Evolutionary conservation across 2,329 filamentous ascomycete genomes (phyloP), one percentile per base, ranked within the genome.

Genomic region (Harringtonia lauricola): DNA sequence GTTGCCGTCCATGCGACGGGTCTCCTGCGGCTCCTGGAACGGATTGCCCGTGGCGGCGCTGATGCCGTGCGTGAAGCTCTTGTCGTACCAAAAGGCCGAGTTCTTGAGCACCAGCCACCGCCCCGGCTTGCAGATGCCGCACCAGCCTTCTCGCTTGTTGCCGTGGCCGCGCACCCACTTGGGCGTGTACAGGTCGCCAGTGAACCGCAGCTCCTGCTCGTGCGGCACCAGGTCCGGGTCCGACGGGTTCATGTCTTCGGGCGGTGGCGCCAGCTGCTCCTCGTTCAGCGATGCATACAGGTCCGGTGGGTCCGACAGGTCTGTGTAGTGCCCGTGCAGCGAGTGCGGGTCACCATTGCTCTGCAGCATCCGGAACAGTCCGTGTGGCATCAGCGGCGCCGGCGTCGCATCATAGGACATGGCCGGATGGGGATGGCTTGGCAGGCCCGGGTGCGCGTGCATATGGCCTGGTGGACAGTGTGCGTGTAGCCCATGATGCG

Each of bases 11-110:
- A 85, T 86, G 40, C 85, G 73, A 46, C 84, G 70, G 19, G 79
- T 85, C 55, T 86, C 75, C 48, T 83, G 76, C 3, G 86, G 86
- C 52, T 83, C 79, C 57, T 86, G 79, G 64, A 92, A 90, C 4
- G 81, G 77, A 49, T 74, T 80, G 21, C 86, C 86, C 0, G 86
- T 90, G 4, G 83, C 81, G 24, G 84, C 86, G 57, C 83, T 87
- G 59, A 94, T 86, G 40, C 86, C 86, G 57, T 94, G 87, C 2
- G 83, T 86, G 60, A 92, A 94, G 45, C 82, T 86, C 68, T 92
- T 90, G 66, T 94, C 86, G 61, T 94, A 94, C 86, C 87, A 94
- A 60, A 86, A 94, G 8, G 86, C 86, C 44, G 83, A 89, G 64
- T 94, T 92, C 67, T 92, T 94, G 47, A 94, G 68, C 15, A 89